phyloP scores from a whole-genome alignment of 208 protist genomes.

The Kentomonas sorsogonicus region DNA sequence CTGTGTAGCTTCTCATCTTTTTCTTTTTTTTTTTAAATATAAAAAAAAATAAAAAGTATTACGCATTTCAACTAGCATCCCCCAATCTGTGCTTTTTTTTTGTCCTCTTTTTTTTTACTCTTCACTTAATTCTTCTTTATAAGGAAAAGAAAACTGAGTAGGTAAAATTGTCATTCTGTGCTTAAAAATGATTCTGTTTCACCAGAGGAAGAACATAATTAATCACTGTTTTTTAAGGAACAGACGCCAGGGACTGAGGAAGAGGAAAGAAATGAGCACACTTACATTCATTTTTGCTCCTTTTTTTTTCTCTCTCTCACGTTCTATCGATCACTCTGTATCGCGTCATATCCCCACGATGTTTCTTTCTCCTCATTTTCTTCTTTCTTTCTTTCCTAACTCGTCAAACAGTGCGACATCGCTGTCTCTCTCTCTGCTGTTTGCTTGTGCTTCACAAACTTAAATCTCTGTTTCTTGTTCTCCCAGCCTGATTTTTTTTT shows the following conservation, averaged over 20 bases:
- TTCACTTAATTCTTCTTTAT: background rate
- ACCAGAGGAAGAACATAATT: too few species aligned
- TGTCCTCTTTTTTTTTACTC: conserved; percentile 1
- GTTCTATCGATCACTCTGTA: background rate
- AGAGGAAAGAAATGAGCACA: too few species aligned
- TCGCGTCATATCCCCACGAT: background rate
- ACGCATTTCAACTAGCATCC: background rate
- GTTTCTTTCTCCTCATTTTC: background rate
- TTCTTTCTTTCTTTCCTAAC: background rate
- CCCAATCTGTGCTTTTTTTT: background rate
- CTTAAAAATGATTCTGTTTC: too few species aligned
- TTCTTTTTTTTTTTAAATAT: conserved; percentile 8
- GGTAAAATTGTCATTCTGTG: too few species aligned
- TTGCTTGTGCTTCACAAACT: background rate
- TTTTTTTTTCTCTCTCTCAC: background rate
- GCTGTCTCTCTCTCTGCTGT: background rate
- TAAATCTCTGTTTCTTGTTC: background rate
- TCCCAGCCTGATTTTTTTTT: background rate
- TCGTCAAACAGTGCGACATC: background rate
- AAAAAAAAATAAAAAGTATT: background rate
- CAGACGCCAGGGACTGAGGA: too few species aligned
- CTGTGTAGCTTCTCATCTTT: background rate
- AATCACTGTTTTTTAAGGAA: too few species aligned
- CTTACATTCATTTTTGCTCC: background rate
- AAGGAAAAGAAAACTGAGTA: too few species aligned